Evolutionary conservation across 768 basidiomycete species (phyloP), one percentile per base, ranked within the genome.

Genomic region (Calocybe indica): DNA sequence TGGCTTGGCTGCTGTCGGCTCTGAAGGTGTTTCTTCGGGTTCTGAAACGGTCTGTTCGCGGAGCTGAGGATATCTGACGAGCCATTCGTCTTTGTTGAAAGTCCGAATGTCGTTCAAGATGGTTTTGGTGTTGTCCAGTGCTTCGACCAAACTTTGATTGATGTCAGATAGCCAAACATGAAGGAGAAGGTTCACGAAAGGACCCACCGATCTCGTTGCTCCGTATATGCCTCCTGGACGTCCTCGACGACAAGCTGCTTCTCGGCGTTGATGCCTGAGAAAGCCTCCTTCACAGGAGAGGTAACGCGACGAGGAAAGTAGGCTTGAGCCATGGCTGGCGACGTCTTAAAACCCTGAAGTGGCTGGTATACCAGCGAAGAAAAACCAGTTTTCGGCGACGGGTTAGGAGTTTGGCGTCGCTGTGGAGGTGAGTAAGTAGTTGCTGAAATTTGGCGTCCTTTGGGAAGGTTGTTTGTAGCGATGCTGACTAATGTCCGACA

Each of bases 71-170:
- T 98, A 98, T 49, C 90, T 73, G 11, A 97, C 82, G 22, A 88
- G 78, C 93, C 92, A 96, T 53, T 87, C 78, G 35, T 82, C 72
- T 68, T 84, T 83, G 70, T 89, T 96, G 73, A 95, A 96, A 43
- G 71, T 69, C 42, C 80, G 78, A 14, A 97, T 67, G 56, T 85
- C 85, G 42, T 65, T 66, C 35, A 96, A 71, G 39, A 97, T 76
- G 8, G 68, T 56, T 56, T 80, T 78, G 34, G 92, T 82, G 0
- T 79, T 72, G 56, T 85, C 80, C 54, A 96, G 79, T n/a, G 88
- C 92, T 43, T 71, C 71, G 30, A 90, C 75, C 48, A 96, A 73
- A 33, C 90, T 92, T 53, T 6, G 37, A 39, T 35, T 32, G 48
- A 43, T 48, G 3, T 38, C 47, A 55, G 58, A 51, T 44, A 34